Conservation (phyloP, 2,329 filamentous ascomycete genomes). For the Fusarium stilboides region DNA sequence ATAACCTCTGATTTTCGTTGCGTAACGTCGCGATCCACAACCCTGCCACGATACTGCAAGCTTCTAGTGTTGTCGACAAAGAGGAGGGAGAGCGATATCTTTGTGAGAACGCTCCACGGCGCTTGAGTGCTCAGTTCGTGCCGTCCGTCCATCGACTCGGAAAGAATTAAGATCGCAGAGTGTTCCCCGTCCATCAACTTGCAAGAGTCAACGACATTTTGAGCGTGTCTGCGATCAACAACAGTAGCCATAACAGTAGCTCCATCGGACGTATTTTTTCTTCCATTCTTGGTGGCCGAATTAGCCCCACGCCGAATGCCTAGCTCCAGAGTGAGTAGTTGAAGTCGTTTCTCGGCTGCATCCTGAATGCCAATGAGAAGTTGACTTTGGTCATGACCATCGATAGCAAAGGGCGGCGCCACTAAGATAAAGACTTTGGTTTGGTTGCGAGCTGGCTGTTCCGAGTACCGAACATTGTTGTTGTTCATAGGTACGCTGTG, state of each 20-base stretch:
- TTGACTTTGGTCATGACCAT: slow-evolving; percentile 68
- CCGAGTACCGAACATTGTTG: slow-evolving; percentile 72
- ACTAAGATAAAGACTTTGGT: slow-evolving; percentile 78
- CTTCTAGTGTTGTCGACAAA: slow-evolving; percentile 72
- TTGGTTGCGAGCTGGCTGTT: slow-evolving; percentile 67
- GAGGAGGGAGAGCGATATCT: slow-evolving; percentile 74
- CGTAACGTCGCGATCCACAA: slow-evolving; percentile 66
- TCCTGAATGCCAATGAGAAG: slow-evolving; percentile 80
- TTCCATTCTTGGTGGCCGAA: slow-evolving; percentile 39
- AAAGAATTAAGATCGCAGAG: slow-evolving; percentile 79
- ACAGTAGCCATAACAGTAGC: slow-evolving; percentile 52
- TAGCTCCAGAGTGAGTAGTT: slow-evolving; percentile 75
- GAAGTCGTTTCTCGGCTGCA: slow-evolving; percentile 75
- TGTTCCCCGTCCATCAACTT: slow-evolving; percentile 77
- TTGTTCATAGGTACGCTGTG: slow-evolving; percentile 76
- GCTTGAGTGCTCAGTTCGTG: slow-evolving; percentile 80
- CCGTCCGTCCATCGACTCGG: slow-evolving; percentile 73
- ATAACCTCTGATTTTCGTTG: slow-evolving; percentile 63
- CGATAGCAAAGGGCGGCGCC: slow-evolving; percentile 69
- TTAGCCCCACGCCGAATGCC: slow-evolving; percentile 59
- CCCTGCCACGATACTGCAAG: slow-evolving; percentile 69
- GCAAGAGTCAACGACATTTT: slow-evolving; percentile 81
- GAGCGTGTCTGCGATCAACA: slow-evolving; percentile 70
- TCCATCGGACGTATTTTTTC: slow-evolving; percentile 40
- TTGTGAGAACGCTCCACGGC: slow-evolving; percentile 80